Evolutionary conservation across 73 alveolate genomes (phyloP), one percentile per base, ranked within the genome.

Genomic region (Loxodes magnus): DNA sequence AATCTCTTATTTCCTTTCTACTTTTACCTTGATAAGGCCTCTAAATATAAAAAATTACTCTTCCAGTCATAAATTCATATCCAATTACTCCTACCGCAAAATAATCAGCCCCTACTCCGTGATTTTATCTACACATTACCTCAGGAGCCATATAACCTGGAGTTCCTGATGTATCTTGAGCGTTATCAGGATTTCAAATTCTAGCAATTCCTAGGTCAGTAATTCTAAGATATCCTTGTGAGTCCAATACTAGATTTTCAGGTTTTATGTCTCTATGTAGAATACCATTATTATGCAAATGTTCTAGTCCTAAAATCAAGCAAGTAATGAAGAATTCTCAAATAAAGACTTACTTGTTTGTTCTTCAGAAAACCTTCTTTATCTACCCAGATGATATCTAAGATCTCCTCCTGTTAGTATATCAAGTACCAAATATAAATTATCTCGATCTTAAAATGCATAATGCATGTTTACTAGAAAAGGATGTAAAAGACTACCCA

Each of bases 251-350:
- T 25, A 90, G 56, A 52, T 90, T 90, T 67, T 90, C 98, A 24
- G 98, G 98, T 54, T 90, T 90, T 19, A 90, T 78, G 60, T 90
- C 98, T 69, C 96, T 63, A 53, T 90, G 98, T 16, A 90, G 77
- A 2, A 89, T 79, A 41, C 78, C 69, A 25, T 90, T 83, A 24
- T 61, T 66, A 53, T 90, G 97, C 62, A 90, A 56, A 54, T 90
- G 87, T 30, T 88, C 96, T 21, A 82, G 59, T 5, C 88, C 88
- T n/a, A 65, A 14, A 6, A 82, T 34, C 3, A 82, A 27, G 31
- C 90, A 75, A 2, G 77, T 86, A 21, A 87, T 48, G 21, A 90
- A 64, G 60, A 84, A 81, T 49, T 70, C 80, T 65, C 33, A 55
- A 44, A 73, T 37, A 25, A n/a, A n/a, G n/a, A n/a, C n/a, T n/a